Evolutionary conservation across 1,139 yeast species (phyloP), one percentile per base, ranked within the genome.

Genomic region (Pichia sp.): DNA sequence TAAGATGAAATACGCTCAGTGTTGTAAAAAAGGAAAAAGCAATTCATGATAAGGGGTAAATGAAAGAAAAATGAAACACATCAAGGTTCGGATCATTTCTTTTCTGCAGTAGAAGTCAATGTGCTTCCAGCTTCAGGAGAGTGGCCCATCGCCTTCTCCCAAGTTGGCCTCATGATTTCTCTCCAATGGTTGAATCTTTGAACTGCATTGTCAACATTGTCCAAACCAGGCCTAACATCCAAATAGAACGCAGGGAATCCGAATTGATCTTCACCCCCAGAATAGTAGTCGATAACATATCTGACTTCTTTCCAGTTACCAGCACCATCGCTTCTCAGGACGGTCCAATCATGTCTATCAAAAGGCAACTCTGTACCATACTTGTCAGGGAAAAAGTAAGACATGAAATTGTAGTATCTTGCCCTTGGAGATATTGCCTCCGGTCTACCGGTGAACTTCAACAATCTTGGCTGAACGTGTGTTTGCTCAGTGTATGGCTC

Each of bases 271-370:
- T 95, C 97, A 1, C 96, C 96, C 1, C 96, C 96, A 16, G 60
- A 50, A 69, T 95, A 95, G 71, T 92, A 95, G 70, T 95, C 99
- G 65, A 95, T 91, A 41, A 95, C 96, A 65, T 95, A 95, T 60
- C 99, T 80, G 70, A 93, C 83, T 72, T 82, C 70, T 61, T 77
- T 64, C 88, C 92, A 80, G 10, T 54, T 55, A 33, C 72, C 74
- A 0, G 72, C 67, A 2, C 74, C 76, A 43, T 73, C 71, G 5
- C 75, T 77, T 63, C 99, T 79, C 63, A 92, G 76, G 7, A 95
- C 96, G 3, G 96, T 88, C 99, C 99, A 95, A 72, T 95, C 99
- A 66, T 95, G 99, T 70, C 99, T 83, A 71, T 95, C 99, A 67
- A 95, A 95, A 6, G 99, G 99, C 5, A 95, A 89, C 58, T 86